These are phyloP conservation scores for Candida parachauliodes DNA, from an alignment of 805 yeast species.

Conservation along the genomic window DNA sequence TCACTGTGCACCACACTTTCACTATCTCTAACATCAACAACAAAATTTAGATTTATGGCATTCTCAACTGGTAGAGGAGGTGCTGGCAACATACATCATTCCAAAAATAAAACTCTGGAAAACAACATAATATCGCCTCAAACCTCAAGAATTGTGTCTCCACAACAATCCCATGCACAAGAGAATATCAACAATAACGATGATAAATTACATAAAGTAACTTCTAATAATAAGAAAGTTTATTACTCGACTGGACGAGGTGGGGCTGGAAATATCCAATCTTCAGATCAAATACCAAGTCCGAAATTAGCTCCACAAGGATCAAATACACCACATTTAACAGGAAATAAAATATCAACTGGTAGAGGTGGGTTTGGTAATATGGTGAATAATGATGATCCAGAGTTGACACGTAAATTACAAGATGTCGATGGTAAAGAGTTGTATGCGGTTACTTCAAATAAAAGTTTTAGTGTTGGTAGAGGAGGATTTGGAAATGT, in stretches of 20 bases:
- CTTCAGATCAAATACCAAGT: conserved; percentile 41
- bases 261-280: conserved; percentile 68
- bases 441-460: conserved; percentile 42
- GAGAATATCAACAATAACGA: conserved; percentile 4
- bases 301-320: conserved; percentile 59
- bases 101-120: conserved; percentile 16
- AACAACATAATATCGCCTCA: conserved; percentile 14
- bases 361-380: conserved; percentile 82
- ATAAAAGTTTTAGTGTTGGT: conserved; percentile 50
- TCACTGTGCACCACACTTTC: neutral
- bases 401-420: conserved; percentile 54
- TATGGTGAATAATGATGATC: conserved; percentile 61
- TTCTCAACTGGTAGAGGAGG: conserved; percentile 39
- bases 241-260: conserved; percentile 73
- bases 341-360: conserved; percentile 57
- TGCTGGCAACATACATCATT: conserved; percentile 31
- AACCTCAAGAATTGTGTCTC: conserved; percentile 2
- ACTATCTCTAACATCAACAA: too few species aligned
- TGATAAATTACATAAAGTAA: conserved; percentile 7
- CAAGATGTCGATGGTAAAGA: conserved; percentile 60
- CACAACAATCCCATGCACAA: conserved; percentile 7
- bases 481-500: conserved; percentile 68
- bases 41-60: too few species aligned
- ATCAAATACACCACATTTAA: conserved; percentile 56
- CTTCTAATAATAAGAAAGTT: conserved; percentile 22